Base-by-base conservation (phyloP, 2,329 filamentous ascomycete genomes). In the Microdochium nivale region DNA sequence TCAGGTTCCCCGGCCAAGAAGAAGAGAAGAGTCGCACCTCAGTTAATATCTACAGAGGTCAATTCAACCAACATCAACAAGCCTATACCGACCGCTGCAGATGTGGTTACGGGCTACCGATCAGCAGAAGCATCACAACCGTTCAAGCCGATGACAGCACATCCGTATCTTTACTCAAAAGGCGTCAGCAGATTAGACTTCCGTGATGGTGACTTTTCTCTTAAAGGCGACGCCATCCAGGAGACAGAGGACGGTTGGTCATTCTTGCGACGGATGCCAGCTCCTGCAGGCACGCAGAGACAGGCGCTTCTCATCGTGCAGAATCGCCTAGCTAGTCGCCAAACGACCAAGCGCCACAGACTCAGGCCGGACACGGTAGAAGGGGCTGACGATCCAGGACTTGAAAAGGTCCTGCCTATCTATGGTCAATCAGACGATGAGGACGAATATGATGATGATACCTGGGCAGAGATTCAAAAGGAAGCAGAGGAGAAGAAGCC, bases 391-490 rank as follows among this genome's bases (percentile, higher is more conserved):
- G 54, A 64, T 50, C 61, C 61, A 7, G 62, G 60, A 24, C 58
- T 64, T 48, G 70, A 77, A 48, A 65, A 75, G 23, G 58, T 71
- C 10, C 65, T 79, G 7, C 78, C 79, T 19, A 23, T 70, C 0
- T 79, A 77, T 59, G 79, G 80, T 4, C 78, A 85, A 3, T 84
- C 81, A 2, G 65, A 72, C 48, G 65, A 75, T 9, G 74, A 74
- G 19, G 40, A 44, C 3, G 70, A 77, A 27, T 79, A 77, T 55
- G 83, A 87, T 58, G 71, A 77, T 11, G 74, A 79, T 33, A 84
- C 80, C 0, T 78, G 75, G 70, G 68, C 67, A 44, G 84, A 88
- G 59, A 84, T 87, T 10, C 74, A 84, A 47, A 69, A 77, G 27
- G 81, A 85, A 54, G 66, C 69, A 40, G 67, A 70, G 50, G 69